A percentile compares a stretch with the other conserved stretches of the same genome.
phyloP scores from a whole-genome alignment of 352 stramenopile genomes.

The Phytophthora ohioensis region DNA sequence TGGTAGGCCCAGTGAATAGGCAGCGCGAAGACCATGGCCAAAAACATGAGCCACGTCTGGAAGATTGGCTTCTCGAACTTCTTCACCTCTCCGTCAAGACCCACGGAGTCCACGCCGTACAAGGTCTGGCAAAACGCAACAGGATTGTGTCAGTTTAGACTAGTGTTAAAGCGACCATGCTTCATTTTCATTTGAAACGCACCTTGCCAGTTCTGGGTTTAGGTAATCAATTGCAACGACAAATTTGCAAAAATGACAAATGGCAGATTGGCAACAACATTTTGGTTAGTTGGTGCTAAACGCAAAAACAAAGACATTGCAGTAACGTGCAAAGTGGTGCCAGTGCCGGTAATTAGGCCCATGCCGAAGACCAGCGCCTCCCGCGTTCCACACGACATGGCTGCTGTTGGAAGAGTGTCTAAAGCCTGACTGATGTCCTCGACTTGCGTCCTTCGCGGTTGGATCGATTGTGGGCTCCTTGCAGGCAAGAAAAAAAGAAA shows the following conservation, averaged over 20 bases:
- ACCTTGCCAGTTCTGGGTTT: slow-evolving; percentile 74
- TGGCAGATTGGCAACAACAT: neutral
- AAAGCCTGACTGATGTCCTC: neutral
- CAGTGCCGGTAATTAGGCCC: slow-evolving; percentile 84
- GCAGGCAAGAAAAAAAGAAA: slow-evolving; percentile 17
- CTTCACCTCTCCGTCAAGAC: slow-evolving; percentile 89
- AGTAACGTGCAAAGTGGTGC: slow-evolving; percentile 80
- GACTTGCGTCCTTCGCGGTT: slow-evolving; percentile 14
- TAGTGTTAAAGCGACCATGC: slow-evolving; percentile 1
- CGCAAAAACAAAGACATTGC: neutral
- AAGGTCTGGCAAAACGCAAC: slow-evolving; percentile 80
- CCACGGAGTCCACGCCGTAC: slow-evolving; percentile 91
- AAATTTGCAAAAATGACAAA: neutral
- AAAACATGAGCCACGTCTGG: slow-evolving; percentile 97
- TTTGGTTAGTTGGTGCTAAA: slow-evolving; percentile 11
- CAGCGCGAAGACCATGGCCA: slow-evolving; percentile 95
- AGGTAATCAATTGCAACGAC: neutral
- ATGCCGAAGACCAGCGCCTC: slow-evolving; percentile 83
- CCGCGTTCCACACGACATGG: slow-evolving; percentile 84
- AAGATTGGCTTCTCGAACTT: slow-evolving; percentile 96
- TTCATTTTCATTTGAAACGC: neutral
- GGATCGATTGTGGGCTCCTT: slow-evolving; percentile 19
- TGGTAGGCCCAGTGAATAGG: slow-evolving; percentile 93
- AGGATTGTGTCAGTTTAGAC: slow-evolving; percentile 9
- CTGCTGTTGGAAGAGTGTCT: slow-evolving; percentile 1